Base-by-base conservation (phyloP, 352 stramenopile genomes). In the Phytophthora sp. region DNA sequence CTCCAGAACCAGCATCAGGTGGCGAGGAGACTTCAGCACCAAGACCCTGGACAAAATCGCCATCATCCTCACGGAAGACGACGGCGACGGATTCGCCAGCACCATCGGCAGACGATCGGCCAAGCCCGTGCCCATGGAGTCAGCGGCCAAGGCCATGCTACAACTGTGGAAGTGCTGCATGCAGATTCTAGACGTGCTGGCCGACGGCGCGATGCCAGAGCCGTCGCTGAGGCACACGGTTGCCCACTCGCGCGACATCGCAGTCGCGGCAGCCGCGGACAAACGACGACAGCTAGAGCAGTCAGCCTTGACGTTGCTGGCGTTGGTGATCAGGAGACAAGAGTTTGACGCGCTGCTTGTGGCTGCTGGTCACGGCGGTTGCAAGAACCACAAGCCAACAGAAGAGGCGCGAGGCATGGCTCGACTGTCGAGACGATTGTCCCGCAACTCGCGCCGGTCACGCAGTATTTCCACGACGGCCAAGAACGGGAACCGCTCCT, bases 341-440 rank as follows among this genome's bases (percentile, higher is more conserved):
- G 79, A 89, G 54, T 79, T 92, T 44, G 83, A 92, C 45, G 65
- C 76, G 3, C 58, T 87, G 26, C 53, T 92, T 38, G 71, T 89
- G 50, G 66, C 78, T 2, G 62, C 78, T 24, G 75, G 69, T 2
- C 71, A 73, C 28, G 79, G 83, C 42, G 79, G 71, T 12, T 92
- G 83, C 57, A 77, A 75, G 32, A 51, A 42, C 2, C 77, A 87
- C 63, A 79, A 85, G 51, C 69, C 71, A 9, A 53, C 58, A 2
- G 54, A 72, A 6, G 58, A 68, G 30, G 20, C 45, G 26, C 45
- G 35, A 18, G 46, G 66, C 31, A 62, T 56, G 32, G 34, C 48
- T 43, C 41, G 54, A n/a, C 30, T 73, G 13, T 70, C 68, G 13
- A 46, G 39, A 49, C 51, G 58, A n/a, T 17, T 65, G 18, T 65